Evolutionary conservation across 805 yeast species (phyloP), one percentile per base, ranked within the genome.

Genomic region (Candida endomychidarum): DNA sequence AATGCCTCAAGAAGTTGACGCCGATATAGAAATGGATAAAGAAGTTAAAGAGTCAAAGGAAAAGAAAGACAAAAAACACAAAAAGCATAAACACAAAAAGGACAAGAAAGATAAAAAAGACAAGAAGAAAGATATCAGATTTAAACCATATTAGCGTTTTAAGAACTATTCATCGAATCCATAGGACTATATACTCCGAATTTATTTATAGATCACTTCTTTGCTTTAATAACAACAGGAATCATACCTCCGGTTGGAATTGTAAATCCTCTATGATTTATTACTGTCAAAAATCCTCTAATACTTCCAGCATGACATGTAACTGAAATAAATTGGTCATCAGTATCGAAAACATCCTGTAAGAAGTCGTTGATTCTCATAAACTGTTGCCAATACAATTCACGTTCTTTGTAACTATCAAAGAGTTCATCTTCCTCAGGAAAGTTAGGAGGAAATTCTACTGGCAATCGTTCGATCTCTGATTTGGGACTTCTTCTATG

Each of bases 211-310:
- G 31, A 12, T 17, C 11, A 6, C 23, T 17, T 17, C 44, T 33
- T 41, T 31, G 62, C 82, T 50, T 73, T 74, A 14, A 80, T 69
- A 4, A 80, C 75, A 20, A 77, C 65, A 5, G 81, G 80, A n/a
- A 81, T 76, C 70, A 79, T 72, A 11, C 83, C 82, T 7, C 86
- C 85, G 1, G 86, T 80, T 23, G 80, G 72, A 34, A 81, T 72
- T 16, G 78, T 68, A 50, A 79, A 74, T 11, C 66, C 62, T 38
- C 84, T 65, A 53, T 81, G 86, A 2, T 71, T 66, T 34, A 70
- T 47, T 2, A 70, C 80, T 40, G 63, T 50, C 31, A 77, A 54
- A 37, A 75, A 66, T 12, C 75, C 64, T 30, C 74, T 56, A 30
- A 75, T 74, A 11, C 74, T 63, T 0, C 80, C 80, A 14, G 77